Evolutionary conservation across 225 moss, liverwort and hornwort species (phyloP).

Genomic region (Climacium dendroides): DNA sequence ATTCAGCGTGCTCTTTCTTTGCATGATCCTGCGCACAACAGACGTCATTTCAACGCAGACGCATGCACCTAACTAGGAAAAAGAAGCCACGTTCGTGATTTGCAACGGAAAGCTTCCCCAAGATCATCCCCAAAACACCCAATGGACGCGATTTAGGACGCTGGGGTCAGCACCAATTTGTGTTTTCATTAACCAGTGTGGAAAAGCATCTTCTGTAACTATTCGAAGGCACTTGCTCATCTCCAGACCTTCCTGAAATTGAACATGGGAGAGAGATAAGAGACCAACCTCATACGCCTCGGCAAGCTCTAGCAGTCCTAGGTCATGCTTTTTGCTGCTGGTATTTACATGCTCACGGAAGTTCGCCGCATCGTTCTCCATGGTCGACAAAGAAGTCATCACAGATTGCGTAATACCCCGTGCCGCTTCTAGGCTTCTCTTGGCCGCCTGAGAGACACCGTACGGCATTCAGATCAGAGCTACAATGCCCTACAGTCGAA

Average conservation of each 20-base stretch:
- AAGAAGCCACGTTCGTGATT: not conserved
- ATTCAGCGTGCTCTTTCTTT: constrained; percentile 43
- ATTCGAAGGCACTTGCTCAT: not conserved
- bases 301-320: not conserved
- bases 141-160: not conserved
- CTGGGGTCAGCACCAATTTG: not conserved
- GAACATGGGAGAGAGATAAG: not conserved
- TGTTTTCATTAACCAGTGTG: too few relatives aligned
- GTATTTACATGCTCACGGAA: not conserved
- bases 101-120: not conserved
- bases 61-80: not conserved
- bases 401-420: not conserved
- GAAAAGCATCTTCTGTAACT: not conserved
- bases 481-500: not conserved
- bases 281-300: not conserved
- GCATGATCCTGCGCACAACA: constrained; percentile 52
- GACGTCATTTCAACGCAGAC: not conserved
- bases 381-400: not conserved
- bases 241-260: not conserved
- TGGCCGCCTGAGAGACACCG: not conserved
- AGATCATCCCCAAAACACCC: not conserved
- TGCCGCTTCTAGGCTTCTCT: not conserved
- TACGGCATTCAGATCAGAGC: not conserved
- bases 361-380: not conserved
- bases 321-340: not conserved